Base-by-base conservation (phyloP, 106 monocot species). In the Dendrobium officinale region DNA sequence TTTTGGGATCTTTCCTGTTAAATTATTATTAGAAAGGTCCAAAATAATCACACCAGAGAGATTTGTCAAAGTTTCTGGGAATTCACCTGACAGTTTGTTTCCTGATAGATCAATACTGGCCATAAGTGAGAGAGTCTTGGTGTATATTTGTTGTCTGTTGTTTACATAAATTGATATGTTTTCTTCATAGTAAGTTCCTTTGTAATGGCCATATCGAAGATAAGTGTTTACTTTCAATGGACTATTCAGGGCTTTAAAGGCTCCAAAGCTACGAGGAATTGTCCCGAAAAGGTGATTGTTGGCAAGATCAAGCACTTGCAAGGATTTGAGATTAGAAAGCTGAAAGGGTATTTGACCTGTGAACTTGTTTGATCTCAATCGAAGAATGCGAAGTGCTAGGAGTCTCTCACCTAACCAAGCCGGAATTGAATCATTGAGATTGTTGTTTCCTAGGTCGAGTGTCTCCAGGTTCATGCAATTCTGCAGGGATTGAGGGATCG, bases 361-460 rank as follows among this genome's bases (percentile, higher is more conserved):
- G 47, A 75, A 48, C 41, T n/a, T 8, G 75, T 75, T 75, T 37
- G 75, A 75, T 43, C 44, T 42, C 42, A 75, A 9, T 45, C 42
- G 75, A 75, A 75, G 75, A 9, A 75, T 55, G 40, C 18, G 51
- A 49, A 80, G 41, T 3, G 6, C 2, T 7, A 4, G 6, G 17
- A 77, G 47, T 5, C 26, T 77, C 44, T 73, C 73, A 4, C 78
- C 78, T 31, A 83, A 42, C 83, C 83, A 78, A 27, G 55, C 16
- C 3, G 79, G 79, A 44, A 79, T 79, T 6, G 26, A 43, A 11
- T 67, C 79, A 6, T 22, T 58, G 6, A 79, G 27, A 66, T 45
- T 68, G 41, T 79, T 79, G 42, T 79, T 42, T 43, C 79, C 56
- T 6, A 79, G 67, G 44, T 79, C 79, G 55, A 79, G 79, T 43